Conservation (phyloP, 345 rosid species). For the Aquilaria malaccensis region DNA sequence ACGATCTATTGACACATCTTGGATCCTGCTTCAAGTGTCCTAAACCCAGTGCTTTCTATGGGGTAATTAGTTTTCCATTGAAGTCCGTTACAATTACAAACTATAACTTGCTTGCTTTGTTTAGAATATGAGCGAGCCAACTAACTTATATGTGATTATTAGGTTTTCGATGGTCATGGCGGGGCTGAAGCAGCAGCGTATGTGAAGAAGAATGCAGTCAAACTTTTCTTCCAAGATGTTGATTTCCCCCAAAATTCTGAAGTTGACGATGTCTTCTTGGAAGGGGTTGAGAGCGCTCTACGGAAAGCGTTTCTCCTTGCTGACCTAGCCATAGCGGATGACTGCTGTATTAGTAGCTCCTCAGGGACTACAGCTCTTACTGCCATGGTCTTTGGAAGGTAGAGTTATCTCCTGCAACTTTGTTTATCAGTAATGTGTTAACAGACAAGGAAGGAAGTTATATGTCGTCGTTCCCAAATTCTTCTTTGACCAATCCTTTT, state of each 20-base stretch:
- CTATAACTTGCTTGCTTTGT: background rate
- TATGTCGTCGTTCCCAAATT: too few relatives aligned
- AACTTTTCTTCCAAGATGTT: conserved; percentile 50
- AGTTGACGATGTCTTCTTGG: conserved; percentile 35
- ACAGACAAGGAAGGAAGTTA: too few relatives aligned
- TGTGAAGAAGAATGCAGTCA: conserved; percentile 35
- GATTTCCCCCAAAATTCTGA: conserved; percentile 50
- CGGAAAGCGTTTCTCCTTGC: conserved; percentile 59
- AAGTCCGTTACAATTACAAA: conserved; percentile 8
- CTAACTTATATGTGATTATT: conserved; percentile 3
- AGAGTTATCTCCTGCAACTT: conserved; percentile 2
- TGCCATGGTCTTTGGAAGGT: conserved; percentile 73
- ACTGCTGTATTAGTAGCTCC: conserved; percentile 46
- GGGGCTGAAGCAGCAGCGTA: conserved; percentile 82
- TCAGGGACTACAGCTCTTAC: conserved; percentile 88
- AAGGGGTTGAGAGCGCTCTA: conserved; percentile 48
- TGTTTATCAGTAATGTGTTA: too few relatives aligned
- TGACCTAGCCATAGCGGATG: conserved; percentile 66
- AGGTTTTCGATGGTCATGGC: conserved; percentile 94
- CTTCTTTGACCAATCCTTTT: background rate
- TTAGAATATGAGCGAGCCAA: background rate
- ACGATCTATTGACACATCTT: conserved; percentile 42
- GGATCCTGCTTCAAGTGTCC: conserved; percentile 45
- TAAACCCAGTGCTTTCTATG: conserved; percentile 53
- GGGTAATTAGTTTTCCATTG: conserved; percentile 30